A percentile compares a stretch with the other conserved stretches of the same genome.
These are phyloP conservation scores for Shiraia bambusicola DNA, from an alignment of 2,329 filamentous ascomycete genomes.

Conservation along the genomic window DNA sequence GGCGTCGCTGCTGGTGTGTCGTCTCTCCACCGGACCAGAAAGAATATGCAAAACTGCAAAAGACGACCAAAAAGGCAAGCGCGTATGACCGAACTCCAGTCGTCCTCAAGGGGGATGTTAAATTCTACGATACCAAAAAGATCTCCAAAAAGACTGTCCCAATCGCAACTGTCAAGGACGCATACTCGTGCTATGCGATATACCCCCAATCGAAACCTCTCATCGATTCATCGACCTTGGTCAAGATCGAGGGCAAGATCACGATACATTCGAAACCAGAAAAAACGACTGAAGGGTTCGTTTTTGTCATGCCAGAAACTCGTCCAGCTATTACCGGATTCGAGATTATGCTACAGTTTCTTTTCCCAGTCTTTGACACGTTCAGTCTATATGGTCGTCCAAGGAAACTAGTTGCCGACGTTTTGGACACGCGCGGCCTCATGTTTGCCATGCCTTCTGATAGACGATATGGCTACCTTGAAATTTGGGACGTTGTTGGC, in stretches of 20 bases:
- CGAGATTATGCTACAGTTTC: conserved; percentile 88
- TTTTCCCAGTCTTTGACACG: conserved; percentile 92
- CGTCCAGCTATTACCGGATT: conserved; percentile 91
- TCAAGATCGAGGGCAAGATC: conserved; percentile 91
- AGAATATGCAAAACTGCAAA: conserved; percentile 79
- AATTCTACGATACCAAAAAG: conserved; percentile 88
- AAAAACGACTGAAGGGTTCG: conserved; percentile 83
- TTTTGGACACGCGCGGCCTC: conserved; percentile 80
- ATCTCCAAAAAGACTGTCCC: conserved; percentile 89
- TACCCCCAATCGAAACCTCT: conserved; percentile 93
- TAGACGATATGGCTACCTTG: conserved; percentile 84
- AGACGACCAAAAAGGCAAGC: conserved; percentile 77
- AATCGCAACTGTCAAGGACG: conserved; percentile 87
- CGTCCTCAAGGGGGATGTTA: conserved; percentile 83
- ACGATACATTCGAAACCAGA: conserved; percentile 80
- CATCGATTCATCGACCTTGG: conserved; percentile 88
- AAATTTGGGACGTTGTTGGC: conserved; percentile 78
- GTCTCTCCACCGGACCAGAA: conserved; percentile 92
- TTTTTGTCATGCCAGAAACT: conserved; percentile 96
- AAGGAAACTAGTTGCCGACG: conserved; percentile 80
- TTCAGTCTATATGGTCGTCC: conserved; percentile 91
- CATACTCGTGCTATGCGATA: conserved; percentile 90
- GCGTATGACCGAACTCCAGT: conserved; percentile 72
- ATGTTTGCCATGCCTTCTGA: conserved; percentile 98
- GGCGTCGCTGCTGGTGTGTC: conserved; percentile 96